phyloP scores from a whole-genome alignment of 805 yeast genomes.

The Wickerhamiella cacticola region DNA sequence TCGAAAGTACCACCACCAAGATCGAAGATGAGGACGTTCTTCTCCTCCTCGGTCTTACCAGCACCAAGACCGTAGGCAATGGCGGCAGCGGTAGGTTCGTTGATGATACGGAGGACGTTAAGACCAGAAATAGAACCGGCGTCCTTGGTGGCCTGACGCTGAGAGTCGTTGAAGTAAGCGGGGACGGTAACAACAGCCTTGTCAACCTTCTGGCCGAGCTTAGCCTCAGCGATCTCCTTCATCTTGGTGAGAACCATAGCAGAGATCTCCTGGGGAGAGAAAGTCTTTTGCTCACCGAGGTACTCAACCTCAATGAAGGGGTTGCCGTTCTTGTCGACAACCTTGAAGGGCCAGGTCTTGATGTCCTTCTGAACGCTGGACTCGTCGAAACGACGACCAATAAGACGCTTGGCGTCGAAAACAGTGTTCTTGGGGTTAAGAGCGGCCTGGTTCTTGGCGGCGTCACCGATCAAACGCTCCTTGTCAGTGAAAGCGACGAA shows the following conservation, averaged over 20 bases:
- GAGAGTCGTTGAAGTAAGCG: conserved; percentile 94
- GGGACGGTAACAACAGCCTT: conserved; percentile 96
- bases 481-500: conserved; percentile 93
- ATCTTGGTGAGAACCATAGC: conserved; percentile 85
- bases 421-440: conserved; percentile 90
- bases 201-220: conserved; percentile 69
- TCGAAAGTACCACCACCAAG: conserved; percentile 99
- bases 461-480: conserved; percentile 93
- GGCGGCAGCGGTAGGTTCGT: conserved; percentile 98
- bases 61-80: conserved; percentile 88
- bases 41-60: conserved; percentile 63
- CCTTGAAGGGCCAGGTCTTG: conserved; percentile 82
- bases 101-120: conserved; percentile 86
- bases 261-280: conserved; percentile 89
- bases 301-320: conserved; percentile 79
- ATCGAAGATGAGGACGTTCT: conserved; percentile 85
- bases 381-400: conserved; percentile 72
- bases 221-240: conserved; percentile 89
- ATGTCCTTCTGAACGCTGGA: conserved; percentile 66
- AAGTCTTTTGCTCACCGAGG: conserved; percentile 74
- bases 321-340: conserved; percentile 67
- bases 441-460: conserved; percentile 98
- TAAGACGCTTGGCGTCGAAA: conserved; percentile 90
- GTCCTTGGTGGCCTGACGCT: conserved; percentile 96
- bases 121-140: conserved; percentile 95